Evolutionary conservation across 1,284 basidiomycete species (phyloP).

Genomic region (Omphalotus olearius): DNA sequence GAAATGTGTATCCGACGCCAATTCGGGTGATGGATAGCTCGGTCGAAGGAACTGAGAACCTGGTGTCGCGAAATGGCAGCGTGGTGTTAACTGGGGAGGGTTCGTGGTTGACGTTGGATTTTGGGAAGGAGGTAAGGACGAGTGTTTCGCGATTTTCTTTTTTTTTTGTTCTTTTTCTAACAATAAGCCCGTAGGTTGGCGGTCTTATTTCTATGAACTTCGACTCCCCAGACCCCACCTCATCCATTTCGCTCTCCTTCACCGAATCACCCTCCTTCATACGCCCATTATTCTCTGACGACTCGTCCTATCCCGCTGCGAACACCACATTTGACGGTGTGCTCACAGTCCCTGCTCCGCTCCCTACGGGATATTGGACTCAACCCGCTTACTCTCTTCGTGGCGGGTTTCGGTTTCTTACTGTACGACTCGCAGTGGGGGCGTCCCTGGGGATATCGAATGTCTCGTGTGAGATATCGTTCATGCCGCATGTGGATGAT

Average conservation of each 20-base stretch:
- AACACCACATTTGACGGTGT: slow-evolving; percentile 47
- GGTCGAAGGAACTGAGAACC: slow-evolving; percentile 23
- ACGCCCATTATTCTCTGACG: slow-evolving; percentile 37
- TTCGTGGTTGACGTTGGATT: slow-evolving; percentile 40
- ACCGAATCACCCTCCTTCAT: slow-evolving; percentile 44
- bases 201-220: slow-evolving; percentile 41
- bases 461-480: slow-evolving; percentile 49
- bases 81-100: slow-evolving; percentile 29
- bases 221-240: slow-evolving; percentile 22
- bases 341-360: slow-evolving; percentile 33
- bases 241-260: slow-evolving; percentile 39
- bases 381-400: slow-evolving; percentile 41
- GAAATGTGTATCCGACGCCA: slow-evolving; percentile 33
- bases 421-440: slow-evolving; percentile 38
- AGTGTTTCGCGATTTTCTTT: neutral
- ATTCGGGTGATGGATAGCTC: slow-evolving; percentile 30
- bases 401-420: slow-evolving; percentile 56
- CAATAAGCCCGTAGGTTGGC: slow-evolving; percentile 31
- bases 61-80: slow-evolving; percentile 28
- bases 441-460: slow-evolving; percentile 41
- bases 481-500: slow-evolving; percentile 50
- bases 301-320: slow-evolving; percentile 36
- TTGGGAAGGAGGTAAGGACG: slow-evolving; percentile 35
- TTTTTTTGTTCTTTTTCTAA: neutral
- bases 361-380: slow-evolving; percentile 40